A percentile compares a stretch with the other conserved stretches of the same genome.
phyloP scores from a whole-genome alignment of 768 basidiomycete genomes.

The Mycena belliarum region DNA sequence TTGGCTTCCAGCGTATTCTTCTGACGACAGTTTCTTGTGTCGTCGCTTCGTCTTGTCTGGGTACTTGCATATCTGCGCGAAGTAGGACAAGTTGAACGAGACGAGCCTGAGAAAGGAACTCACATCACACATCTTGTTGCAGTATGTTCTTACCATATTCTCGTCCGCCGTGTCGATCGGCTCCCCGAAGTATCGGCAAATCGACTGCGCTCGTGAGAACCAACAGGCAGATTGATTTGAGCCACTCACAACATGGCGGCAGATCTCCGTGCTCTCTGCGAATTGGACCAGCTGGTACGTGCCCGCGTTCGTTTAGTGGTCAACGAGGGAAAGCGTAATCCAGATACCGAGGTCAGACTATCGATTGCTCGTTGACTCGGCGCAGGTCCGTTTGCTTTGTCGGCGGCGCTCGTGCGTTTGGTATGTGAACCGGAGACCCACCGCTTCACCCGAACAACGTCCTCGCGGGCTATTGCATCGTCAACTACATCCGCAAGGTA shows the following conservation, averaged over 20 bases:
- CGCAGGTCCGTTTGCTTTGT: constrained; percentile 49
- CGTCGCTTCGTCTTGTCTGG: constrained; percentile 62
- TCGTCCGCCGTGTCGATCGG: constrained; percentile 50
- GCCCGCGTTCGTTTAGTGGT: not conserved
- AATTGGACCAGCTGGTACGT: constrained; percentile 40
- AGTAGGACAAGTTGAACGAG: not conserved
- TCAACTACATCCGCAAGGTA: not conserved
- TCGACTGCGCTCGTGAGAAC: constrained; percentile 42
- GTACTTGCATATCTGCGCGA: constrained; percentile 70
- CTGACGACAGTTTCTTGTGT: constrained; percentile 50
- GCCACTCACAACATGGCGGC: constrained; percentile 69
- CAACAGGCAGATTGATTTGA: not conserved
- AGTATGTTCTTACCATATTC: constrained; percentile 50
- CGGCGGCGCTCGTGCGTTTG: constrained; percentile 43
- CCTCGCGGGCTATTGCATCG: constrained; percentile 64
- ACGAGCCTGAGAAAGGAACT: no score
- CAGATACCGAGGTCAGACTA: constrained; percentile 64
- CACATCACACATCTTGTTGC: constrained; percentile 83
- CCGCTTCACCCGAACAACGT: constrained; percentile 55
- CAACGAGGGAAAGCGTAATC: not conserved
- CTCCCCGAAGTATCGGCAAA: constrained; percentile 85
- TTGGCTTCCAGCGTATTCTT: constrained; percentile 30
- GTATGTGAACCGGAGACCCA: constrained; percentile 51
- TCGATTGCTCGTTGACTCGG: constrained; percentile 69
- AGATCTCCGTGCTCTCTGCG: constrained; percentile 59